phyloP scores from a whole-genome alignment of 768 basidiomycete species.

The Lentinula sp. region DNA sequence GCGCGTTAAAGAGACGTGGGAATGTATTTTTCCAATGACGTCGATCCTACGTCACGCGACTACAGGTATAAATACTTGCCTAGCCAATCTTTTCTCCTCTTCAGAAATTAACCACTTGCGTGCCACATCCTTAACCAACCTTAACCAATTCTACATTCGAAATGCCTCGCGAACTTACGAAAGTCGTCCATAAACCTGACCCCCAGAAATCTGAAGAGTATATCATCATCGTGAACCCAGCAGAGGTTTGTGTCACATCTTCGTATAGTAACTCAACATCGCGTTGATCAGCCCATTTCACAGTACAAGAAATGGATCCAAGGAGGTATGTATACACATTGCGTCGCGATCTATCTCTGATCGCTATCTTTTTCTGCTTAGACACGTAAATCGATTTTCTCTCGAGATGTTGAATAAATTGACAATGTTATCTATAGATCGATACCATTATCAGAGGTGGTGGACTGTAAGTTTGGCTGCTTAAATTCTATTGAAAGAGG shows the following conservation, averaged over 20 bases:
- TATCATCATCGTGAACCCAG: slow-evolving; percentile 59
- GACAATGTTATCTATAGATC: slow-evolving; percentile 32
- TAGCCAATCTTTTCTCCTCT: not conserved
- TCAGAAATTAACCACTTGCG: not conserved
- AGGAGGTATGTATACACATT: slow-evolving; percentile 50
- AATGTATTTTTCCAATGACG: not conserved
- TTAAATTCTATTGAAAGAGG: not conserved
- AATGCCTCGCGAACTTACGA: slow-evolving; percentile 47
- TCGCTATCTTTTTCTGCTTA: slow-evolving; percentile 18
- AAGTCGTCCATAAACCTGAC: slow-evolving; percentile 64
- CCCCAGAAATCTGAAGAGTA: slow-evolving; percentile 73
- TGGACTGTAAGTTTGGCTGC: slow-evolving; percentile 58
- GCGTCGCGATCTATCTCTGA: slow-evolving; percentile 13
- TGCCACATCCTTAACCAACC: slow-evolving; percentile 3
- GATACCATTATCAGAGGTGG: slow-evolving; percentile 66
- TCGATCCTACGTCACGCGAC: not conserved
- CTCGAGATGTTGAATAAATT: slow-evolving; percentile 5
- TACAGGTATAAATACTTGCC: not conserved
- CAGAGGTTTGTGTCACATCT: slow-evolving; percentile 41
- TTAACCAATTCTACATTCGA: slow-evolving; percentile 13
- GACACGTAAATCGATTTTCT: slow-evolving; percentile 52
- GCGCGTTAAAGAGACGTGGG: not conserved
- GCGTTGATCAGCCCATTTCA: slow-evolving; percentile 4
- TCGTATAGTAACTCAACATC: slow-evolving; percentile 8
- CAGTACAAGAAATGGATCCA: slow-evolving; percentile 79